A percentile compares a stretch with the other conserved stretches of the same genome.
phyloP scores from a whole-genome alignment of 805 yeast species.

The Kluyveromyces lactis region DNA sequence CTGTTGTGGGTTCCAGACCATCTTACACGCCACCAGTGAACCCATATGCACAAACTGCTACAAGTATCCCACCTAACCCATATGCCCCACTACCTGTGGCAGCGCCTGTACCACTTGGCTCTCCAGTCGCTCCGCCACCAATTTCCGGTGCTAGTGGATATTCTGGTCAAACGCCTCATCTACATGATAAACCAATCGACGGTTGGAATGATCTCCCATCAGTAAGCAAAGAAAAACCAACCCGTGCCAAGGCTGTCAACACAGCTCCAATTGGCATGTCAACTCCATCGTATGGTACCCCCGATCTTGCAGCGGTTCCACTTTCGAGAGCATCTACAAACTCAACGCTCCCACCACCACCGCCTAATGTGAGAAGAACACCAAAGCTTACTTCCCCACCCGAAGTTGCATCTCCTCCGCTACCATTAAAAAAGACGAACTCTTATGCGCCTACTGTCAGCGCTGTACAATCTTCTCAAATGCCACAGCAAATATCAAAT shows the following conservation, averaged over 20 bases:
- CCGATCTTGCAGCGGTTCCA: constrained; percentile 21
- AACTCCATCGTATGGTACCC: constrained; percentile 8
- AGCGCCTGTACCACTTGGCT: constrained; percentile 17
- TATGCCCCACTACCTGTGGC: constrained; percentile 13
- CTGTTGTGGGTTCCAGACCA: constrained; percentile 12
- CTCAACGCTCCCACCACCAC: constrained; percentile 21
- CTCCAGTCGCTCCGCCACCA: constrained; percentile 29
- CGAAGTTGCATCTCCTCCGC: constrained; percentile 15
- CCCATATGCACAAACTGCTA: background rate
- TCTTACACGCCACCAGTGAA: constrained; percentile 14
- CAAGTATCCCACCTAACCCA: background rate
- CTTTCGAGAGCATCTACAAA: constrained; percentile 15
- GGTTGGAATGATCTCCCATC: constrained; percentile 32
- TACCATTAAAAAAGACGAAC: constrained; percentile 8
- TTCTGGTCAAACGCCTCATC: constrained; percentile 30
- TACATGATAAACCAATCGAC: constrained; percentile 29
- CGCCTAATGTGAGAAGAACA: constrained; percentile 11
- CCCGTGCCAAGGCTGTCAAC: constrained; percentile 30
- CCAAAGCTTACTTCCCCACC: constrained; percentile 12
- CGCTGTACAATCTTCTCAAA: constrained; percentile 6
- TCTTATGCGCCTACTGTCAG: constrained; percentile 7
- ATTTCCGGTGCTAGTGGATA: constrained; percentile 23
- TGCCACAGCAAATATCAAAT: constrained; percentile 11
- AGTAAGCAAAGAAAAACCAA: constrained; percentile 23
- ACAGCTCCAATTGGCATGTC: constrained; percentile 26